Base-by-base conservation (phyloP, 768 basidiomycete genomes). In the Pisolithus sp. region DNA sequence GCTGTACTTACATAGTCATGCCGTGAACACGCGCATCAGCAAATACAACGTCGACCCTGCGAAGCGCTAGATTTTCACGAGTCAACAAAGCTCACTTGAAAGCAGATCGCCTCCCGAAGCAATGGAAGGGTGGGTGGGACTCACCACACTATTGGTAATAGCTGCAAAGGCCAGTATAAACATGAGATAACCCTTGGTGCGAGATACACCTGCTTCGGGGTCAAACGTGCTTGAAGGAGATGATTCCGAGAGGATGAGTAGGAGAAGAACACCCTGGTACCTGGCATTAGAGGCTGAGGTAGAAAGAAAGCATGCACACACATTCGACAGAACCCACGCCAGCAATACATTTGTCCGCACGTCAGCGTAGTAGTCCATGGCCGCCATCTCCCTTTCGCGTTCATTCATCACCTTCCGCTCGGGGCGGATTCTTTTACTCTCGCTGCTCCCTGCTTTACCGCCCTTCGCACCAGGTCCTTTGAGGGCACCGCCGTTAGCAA, bases 321-420 rank as follows among this genome's bases (percentile, higher is more conserved):
- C 91, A 62, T 93, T 93, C 24, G 89, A 86, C 54, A 93, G 61
- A 4, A 89, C 88, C 92, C 92, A 93, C 3, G 78, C 71, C 50
- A 94, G 72, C 41, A 94, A 67, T 31, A 76, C 86, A 69, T 93
- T 92, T 7, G 90, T 92, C 56, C 91, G 73, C 49, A 93, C 88
- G 59, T 83, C 84, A 1, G 90, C 89, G 66, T 93, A 94, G 69
- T 93, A 93, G 58, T 91, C 89, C 62, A 83, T 85, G 9, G 87
- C 87, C 1, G 76, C 78, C 56, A 83, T 78, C 57, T 91, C 87
- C 62, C 76, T 81, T 65, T 90, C 88, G 12, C 79, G 76, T 17
- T 73, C 68, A 23, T 66, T 78, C 53, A 68, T 67, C 34, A 21
- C 54, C 26, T 58, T 62, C 4, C 59, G 48, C 49, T 46, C 67